Evolutionary conservation across 805 yeast species (phyloP), one percentile per base, ranked within the genome.

Genomic region (Hanseniaspora occidentalis): DNA sequence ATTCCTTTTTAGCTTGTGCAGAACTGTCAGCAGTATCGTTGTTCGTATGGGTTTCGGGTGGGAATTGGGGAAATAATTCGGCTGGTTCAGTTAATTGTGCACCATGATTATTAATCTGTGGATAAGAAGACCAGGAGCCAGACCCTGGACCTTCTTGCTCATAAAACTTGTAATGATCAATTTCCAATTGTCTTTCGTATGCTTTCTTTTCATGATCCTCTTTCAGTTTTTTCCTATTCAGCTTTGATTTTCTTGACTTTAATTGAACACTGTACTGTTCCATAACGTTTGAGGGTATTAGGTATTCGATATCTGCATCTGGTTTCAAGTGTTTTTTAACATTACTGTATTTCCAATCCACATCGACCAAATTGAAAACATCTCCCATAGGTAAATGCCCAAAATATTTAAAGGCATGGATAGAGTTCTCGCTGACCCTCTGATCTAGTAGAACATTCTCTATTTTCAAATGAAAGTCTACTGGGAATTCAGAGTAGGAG

Each of bases 371-470:
- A 9, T 86, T 94, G 35, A 89, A 57, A 39, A 81, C 82, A 0
- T 95, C 80, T 2, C 96, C 96, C 24, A 74, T 57, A 0, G 98
- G 96, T 17, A 86, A 58, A 58, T 88, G 89, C 1, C 82, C 70
- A 42, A 86, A 60, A 57, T 89, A 89, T 1, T 82, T 70, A 42
- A 92, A 60, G 56, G 82, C 85, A 57, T 85, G 38, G 24, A 37
- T 38, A 6, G 38, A 22, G 7, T 37, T 21, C n/a, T 20, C 26
- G 36, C 35, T 37, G 8, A 41, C 24, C 18, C 38, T 40, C 19
- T 72, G 72, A 27, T 82, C 94, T 52, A 71, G 71, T 37, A 65
- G 70, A 29, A 89, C 72, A 53, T 78, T 79, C 49, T 84, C 95
- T 6, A 88, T 70, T 31, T 67, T 71, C 8, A 75, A 71, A 3